Percentiles rank a stretch among this genome's conserved stretches.
Evolutionary conservation across 441 rosid genomes (phyloP).

Genomic region (Metrosideros polymorpha): DNA sequence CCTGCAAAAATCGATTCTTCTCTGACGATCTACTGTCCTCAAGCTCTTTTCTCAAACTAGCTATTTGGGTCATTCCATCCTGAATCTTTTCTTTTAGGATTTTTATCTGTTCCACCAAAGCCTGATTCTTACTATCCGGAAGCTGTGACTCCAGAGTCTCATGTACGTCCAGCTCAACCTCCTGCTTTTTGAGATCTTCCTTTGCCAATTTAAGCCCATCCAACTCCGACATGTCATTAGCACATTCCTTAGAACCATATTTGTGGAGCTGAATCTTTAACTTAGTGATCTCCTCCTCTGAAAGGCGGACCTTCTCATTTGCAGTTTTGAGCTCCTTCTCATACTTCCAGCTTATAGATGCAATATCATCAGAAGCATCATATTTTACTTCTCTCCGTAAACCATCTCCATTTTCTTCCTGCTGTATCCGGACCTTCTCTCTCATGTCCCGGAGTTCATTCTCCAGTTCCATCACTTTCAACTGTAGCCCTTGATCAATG

Average conservation of each 20-base stretch:
- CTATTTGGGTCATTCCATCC: slow-evolving; percentile 37
- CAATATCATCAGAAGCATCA: slow-evolving; percentile 22
- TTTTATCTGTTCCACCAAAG: slow-evolving; percentile 45
- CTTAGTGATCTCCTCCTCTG: slow-evolving; percentile 40
- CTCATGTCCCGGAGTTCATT: slow-evolving; percentile 58
- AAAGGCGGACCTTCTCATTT: slow-evolving; percentile 31
- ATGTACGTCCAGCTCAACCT: slow-evolving; percentile 6
- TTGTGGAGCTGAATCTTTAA: slow-evolving; percentile 51
- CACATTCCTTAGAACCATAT: slow-evolving; percentile 1
- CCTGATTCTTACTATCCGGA: slow-evolving; percentile 21
- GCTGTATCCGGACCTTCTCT: slow-evolving; percentile 50
- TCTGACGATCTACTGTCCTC: slow-evolving; percentile 22
- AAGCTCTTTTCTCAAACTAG: slow-evolving; percentile 29
- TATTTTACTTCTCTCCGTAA: slow-evolving; percentile 12
- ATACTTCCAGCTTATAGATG: slow-evolving; percentile 25
- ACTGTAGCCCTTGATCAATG: slow-evolving; percentile 33
- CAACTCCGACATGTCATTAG: background rate
- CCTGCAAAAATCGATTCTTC: slow-evolving; percentile 32
- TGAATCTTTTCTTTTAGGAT: slow-evolving; percentile 39
- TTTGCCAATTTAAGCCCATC: slow-evolving; percentile 8
- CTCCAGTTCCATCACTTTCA: slow-evolving; percentile 58
- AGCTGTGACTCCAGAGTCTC: background rate
- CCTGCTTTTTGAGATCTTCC: background rate
- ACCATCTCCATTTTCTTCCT: slow-evolving; percentile 36
- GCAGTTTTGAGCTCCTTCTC: slow-evolving; percentile 52